Evolutionary conservation across 768 basidiomycete genomes (phyloP), one percentile per base, ranked within the genome.

Genomic region (Collybiopsis confluens): DNA sequence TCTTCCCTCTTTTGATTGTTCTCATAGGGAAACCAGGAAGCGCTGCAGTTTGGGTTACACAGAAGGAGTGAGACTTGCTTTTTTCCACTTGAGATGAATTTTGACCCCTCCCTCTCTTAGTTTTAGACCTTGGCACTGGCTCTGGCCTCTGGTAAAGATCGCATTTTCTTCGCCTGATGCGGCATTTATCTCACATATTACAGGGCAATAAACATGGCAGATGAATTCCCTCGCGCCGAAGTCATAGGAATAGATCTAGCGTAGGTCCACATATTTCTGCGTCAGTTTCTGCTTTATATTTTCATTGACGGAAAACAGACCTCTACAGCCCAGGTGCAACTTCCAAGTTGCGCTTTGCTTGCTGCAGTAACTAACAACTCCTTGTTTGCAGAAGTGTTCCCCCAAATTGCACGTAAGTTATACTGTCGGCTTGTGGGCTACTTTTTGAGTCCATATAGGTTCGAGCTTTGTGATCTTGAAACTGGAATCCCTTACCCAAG

Each of bases 121-220:
- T 88, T 40, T 79, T 88, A 45, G 86, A 88, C 68, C 70, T 88
- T 56, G 86, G 86, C 16, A 88, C 86, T 1, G 86, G 86, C 21
- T 76, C 76, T 3, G 86, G 86, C 4, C 65, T 68, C 33, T 88
- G 86, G 85, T 85, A 55, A 56, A 71, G 30, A 5, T 56, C 24
- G 54, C 45, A 21, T 50, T 51, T 18, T 43, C 54, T 13, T 45
- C 36, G 37, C 7, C 18, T 16, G 15, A 23, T 41, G 20, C 11
- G 24, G 6, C 13, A 54, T 37, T 46, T 36, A 42, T 45, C 42
- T 24, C 54, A 26, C 33, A 44, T 49, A 26, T 41, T 47, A 30
- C 30, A 87, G 85, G 86, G 83, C 86, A 23, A 80, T 87, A 58
- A 82, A 83, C 65, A 79, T 88, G 69, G 86, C 86, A 45, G 83